phyloP scores from a whole-genome alignment of 2,329 filamentous ascomycete genomes.

The Ceratocystis smalleyi region DNA sequence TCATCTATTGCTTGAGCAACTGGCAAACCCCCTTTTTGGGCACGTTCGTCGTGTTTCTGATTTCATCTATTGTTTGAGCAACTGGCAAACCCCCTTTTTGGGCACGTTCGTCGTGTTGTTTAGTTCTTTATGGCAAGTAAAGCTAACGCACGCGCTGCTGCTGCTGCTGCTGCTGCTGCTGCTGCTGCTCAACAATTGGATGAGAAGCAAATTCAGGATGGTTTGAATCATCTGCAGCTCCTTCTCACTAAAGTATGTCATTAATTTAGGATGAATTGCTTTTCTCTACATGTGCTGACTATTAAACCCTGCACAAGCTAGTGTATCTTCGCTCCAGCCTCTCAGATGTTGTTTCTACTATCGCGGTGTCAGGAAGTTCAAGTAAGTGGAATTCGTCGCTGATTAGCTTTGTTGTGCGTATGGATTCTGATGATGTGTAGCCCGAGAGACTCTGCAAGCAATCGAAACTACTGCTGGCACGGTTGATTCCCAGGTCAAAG shows the following conservation, averaged over 20 bases:
- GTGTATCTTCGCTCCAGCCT: constrained; percentile 16
- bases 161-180: constrained; percentile 7
- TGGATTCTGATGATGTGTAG: constrained; percentile 21
- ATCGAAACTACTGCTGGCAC: constrained; percentile 8
- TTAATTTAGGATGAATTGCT: background rate
- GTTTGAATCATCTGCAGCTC: constrained; percentile 15
- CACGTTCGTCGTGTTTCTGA: background rate
- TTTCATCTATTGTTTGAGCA: background rate
- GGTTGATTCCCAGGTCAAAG: constrained; percentile 25
- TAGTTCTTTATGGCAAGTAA: constrained; percentile 13
- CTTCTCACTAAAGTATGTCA: constrained; percentile 15
- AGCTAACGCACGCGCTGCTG: constrained; percentile 15
- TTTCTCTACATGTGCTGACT: background rate
- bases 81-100: background rate
- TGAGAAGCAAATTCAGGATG: constrained; percentile 15
- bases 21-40: background rate
- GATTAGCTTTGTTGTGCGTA: background rate
- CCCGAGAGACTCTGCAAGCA: constrained; percentile 32
- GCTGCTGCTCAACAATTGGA: constrained; percentile 9
- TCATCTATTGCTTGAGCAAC: background rate
- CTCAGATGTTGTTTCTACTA: constrained; percentile 14
- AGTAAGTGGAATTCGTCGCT: constrained; percentile 5
- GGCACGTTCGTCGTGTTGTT: background rate
- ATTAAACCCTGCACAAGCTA: constrained; percentile 4
- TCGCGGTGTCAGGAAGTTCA: constrained; percentile 8